Conservation (phyloP, 441 rosid genomes). For the Syzygium malaccense region DNA sequence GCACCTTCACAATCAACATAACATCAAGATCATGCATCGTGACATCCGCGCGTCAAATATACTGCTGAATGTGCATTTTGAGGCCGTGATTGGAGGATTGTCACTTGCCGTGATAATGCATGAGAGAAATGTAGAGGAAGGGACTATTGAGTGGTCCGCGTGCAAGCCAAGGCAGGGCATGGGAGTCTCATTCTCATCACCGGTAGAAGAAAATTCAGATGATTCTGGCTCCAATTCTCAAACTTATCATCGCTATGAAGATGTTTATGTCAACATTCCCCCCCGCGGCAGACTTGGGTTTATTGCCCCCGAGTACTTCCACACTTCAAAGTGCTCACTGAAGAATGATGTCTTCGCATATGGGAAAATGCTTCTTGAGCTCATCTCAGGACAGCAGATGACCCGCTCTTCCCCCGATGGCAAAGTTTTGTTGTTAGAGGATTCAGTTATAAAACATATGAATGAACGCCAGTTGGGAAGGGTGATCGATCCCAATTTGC, state of each 20-base stretch:
- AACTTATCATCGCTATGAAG: not conserved
- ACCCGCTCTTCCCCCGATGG: not conserved
- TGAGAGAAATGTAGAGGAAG: not conserved
- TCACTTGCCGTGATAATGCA: not conserved
- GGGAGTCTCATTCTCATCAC: not conserved
- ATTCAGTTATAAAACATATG: not conserved
- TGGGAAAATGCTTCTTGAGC: not conserved
- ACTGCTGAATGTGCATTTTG: not conserved
- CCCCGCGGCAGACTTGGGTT: not conserved
- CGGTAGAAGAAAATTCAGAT: not conserved
- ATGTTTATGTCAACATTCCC: not conserved
- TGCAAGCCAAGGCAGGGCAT: not conserved
- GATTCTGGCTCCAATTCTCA: not conserved
- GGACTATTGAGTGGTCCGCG: not conserved
- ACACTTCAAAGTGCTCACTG: not conserved
- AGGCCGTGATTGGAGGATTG: not conserved
- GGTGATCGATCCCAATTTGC: no score
- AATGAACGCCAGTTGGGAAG: no score
- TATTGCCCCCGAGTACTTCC: not conserved
- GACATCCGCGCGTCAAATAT: not conserved
- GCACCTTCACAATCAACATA: not conserved
- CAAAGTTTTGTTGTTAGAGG: not conserved
- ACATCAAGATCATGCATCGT: not conserved
- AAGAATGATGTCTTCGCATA: slow-evolving; percentile 1
- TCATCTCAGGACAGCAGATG: not conserved